These are phyloP conservation scores for Exophiala dermatitidis DNA, from an alignment of 2,329 filamentous ascomycete species.

Conservation along the genomic window DNA sequence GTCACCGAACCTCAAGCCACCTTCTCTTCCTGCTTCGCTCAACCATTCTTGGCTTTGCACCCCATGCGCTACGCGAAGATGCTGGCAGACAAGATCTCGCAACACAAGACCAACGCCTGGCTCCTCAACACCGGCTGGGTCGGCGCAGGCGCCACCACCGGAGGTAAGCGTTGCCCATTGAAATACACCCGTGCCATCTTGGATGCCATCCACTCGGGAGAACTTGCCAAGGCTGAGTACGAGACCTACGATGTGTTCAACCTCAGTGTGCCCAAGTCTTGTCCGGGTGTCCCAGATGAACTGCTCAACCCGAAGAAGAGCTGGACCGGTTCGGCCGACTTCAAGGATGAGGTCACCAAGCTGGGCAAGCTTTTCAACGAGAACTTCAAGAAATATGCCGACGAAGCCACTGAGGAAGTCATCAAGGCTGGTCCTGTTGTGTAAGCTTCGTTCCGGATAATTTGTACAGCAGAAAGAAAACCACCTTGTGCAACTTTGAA, in stretches of 20 bases:
- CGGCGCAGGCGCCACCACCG: constrained; percentile 80
- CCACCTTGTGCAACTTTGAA: constrained; percentile 6
- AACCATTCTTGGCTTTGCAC: constrained; percentile 97
- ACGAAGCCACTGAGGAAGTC: constrained; percentile 73
- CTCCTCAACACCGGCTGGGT: constrained; percentile 98
- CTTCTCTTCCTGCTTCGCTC: constrained; percentile 98
- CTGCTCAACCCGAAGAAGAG: constrained; percentile 89
- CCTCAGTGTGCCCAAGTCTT: constrained; percentile 86
- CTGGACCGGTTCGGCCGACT: constrained; percentile 79
- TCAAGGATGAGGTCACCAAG: constrained; percentile 83
- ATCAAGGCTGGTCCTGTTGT: constrained; percentile 47
- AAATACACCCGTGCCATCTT: constrained; percentile 99
- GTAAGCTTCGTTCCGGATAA: constrained; percentile 10
- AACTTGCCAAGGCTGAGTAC: constrained; percentile 86
- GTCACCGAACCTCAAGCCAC: constrained; percentile 96
- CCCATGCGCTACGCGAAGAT: constrained; percentile 99
- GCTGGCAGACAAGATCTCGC: constrained; percentile 94
- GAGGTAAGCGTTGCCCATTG: constrained; percentile 92
- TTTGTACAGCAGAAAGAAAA: constrained; percentile 14
- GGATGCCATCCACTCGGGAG: constrained; percentile 93
- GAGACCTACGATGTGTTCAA: constrained; percentile 97
- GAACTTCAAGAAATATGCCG: constrained; percentile 95
- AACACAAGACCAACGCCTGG: constrained; percentile 95
- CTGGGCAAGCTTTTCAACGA: constrained; percentile 83
- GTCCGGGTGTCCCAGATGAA: constrained; percentile 81